A percentile compares a stretch with the other conserved stretches of the same genome.
Conservation (phyloP, 192 early-diverging fungal species). For the Jimgerdemannia flammicorona region DNA sequence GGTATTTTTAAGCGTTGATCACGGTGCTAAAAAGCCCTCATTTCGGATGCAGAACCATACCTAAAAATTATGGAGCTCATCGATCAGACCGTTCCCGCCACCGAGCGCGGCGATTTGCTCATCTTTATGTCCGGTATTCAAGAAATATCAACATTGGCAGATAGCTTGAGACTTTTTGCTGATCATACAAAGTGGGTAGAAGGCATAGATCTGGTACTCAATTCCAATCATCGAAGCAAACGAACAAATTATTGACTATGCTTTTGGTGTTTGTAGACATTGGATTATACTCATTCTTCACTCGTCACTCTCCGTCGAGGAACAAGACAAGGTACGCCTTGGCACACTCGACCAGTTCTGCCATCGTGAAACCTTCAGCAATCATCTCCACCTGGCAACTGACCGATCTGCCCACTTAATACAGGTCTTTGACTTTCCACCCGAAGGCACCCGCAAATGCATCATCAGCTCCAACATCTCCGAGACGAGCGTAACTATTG, state of each 20-base stretch:
- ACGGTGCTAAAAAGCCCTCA: slow-evolving; percentile 6
- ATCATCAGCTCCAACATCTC: slow-evolving; percentile 53
- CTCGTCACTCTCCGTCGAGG: slow-evolving; percentile 54
- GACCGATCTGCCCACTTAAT: neutral
- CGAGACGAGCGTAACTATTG: slow-evolving; percentile 45
- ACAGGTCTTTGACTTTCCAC: slow-evolving; percentile 57
- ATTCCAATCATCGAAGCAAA: neutral
- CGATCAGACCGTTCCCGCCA: slow-evolving; percentile 48
- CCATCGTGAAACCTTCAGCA: neutral
- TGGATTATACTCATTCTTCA: slow-evolving; percentile 67
- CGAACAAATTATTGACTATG: neutral
- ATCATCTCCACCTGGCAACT: too few species aligned
- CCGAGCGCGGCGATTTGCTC: slow-evolving; percentile 60
- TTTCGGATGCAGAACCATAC: slow-evolving; percentile 42
- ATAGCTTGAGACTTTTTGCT: slow-evolving; percentile 54
- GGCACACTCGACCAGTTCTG: neutral
- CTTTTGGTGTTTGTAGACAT: slow-evolving; percentile 28
- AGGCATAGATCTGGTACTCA: neutral
- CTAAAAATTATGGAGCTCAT: slow-evolving; percentile 55
- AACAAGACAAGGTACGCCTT: slow-evolving; percentile 57
- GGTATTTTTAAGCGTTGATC: too few species aligned
- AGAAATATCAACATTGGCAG: slow-evolving; percentile 50
- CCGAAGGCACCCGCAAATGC: slow-evolving; percentile 53
- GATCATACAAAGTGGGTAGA: slow-evolving; percentile 41
- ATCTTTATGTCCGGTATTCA: slow-evolving; percentile 66